phyloP scores from a whole-genome alignment of 2,329 filamentous ascomycete species.

The Graphilbum sp. region DNA sequence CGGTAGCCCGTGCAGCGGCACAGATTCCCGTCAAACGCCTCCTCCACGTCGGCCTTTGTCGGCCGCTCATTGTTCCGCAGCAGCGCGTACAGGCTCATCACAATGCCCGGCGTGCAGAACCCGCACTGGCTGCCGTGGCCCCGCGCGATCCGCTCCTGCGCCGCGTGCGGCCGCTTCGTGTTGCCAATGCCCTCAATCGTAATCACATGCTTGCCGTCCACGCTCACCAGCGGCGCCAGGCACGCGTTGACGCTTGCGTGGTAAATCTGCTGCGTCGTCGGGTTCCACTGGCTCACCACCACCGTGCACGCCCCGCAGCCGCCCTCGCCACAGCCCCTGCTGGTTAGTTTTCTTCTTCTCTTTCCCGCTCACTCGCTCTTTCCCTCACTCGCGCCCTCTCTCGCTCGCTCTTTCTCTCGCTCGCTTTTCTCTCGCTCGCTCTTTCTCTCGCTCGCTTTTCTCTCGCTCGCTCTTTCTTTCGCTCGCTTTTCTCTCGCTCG shows the following conservation, averaged over 20 bases:
- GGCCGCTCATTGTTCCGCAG: slow-evolving; percentile 70
- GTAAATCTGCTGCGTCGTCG: slow-evolving; percentile 81
- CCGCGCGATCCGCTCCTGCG: slow-evolving; percentile 81
- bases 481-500: too few relatives aligned
- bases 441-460: too few relatives aligned
- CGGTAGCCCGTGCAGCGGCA: slow-evolving; percentile 93
- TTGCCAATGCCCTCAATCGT: slow-evolving; percentile 93
- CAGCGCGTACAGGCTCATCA: slow-evolving; percentile 92
- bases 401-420: too few relatives aligned
- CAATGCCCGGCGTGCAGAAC: slow-evolving; percentile 94
- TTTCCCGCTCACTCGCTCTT: too few relatives aligned
- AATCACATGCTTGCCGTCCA: slow-evolving; percentile 96
- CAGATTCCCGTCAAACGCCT: slow-evolving; percentile 92
- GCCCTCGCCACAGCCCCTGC: slow-evolving; percentile 76
- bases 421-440: too few relatives aligned
- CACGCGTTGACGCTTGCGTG: slow-evolving; percentile 96
- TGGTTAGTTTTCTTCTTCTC: not conserved
- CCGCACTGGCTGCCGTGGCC: slow-evolving; percentile 78
- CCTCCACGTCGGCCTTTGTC: slow-evolving; percentile 71
- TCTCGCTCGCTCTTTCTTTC: too few relatives aligned
- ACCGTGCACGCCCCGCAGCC: slow-evolving; percentile 95
- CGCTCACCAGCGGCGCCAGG: slow-evolving; percentile 75
- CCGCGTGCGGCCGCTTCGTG: slow-evolving; percentile 70
- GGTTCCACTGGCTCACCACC: slow-evolving; percentile 85
- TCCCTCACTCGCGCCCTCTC: too few relatives aligned